phyloP scores from a whole-genome alignment of 2,329 filamentous ascomycete genomes.

The Emericellopsis cladophorae region DNA sequence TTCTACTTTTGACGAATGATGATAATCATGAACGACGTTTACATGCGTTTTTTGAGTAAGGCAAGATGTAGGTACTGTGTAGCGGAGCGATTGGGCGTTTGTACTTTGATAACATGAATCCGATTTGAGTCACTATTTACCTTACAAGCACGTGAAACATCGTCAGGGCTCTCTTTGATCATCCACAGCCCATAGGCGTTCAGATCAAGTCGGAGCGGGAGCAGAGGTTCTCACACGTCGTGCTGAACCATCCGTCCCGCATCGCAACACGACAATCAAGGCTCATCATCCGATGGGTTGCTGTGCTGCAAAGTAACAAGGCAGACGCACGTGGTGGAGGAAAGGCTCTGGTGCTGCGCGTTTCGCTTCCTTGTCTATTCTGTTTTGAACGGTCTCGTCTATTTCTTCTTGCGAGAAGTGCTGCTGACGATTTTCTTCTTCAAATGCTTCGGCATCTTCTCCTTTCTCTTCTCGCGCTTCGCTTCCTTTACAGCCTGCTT shows the following conservation, averaged over 20 bases:
- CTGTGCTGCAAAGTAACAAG: too few species aligned
- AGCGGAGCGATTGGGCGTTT: too few species aligned
- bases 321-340: too few species aligned
- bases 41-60: too few species aligned
- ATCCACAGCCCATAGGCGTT: conserved; percentile 24
- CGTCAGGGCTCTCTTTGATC: conserved; percentile 52
- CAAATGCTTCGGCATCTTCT: conserved; percentile 91
- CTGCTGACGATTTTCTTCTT: conserved; percentile 77
- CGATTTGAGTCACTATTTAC: too few species aligned
- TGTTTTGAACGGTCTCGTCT: conserved; percentile 9
- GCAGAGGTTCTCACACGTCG: conserved; percentile 22
- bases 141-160: conserved; percentile 3
- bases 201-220: conserved; percentile 21
- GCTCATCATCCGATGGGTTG: conserved; percentile 34
- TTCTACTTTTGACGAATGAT: conserved; percentile 36
- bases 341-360: not conserved
- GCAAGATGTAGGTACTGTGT: too few species aligned
- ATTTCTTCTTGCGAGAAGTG: conserved; percentile 51
- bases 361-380: conserved; percentile 1
- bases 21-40: too few species aligned
- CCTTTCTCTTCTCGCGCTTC: conserved; percentile 83
- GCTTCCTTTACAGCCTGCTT: conserved; percentile 90
- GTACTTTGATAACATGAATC: too few species aligned
- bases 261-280: conserved; percentile 16
- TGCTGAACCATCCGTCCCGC: conserved; percentile 12